Percentiles rank a stretch among this genome's conserved stretches.
These are phyloP conservation scores for Epichloe brachyelytri DNA, from an alignment of 2,329 filamentous ascomycete genomes.

Conservation along the genomic window DNA sequence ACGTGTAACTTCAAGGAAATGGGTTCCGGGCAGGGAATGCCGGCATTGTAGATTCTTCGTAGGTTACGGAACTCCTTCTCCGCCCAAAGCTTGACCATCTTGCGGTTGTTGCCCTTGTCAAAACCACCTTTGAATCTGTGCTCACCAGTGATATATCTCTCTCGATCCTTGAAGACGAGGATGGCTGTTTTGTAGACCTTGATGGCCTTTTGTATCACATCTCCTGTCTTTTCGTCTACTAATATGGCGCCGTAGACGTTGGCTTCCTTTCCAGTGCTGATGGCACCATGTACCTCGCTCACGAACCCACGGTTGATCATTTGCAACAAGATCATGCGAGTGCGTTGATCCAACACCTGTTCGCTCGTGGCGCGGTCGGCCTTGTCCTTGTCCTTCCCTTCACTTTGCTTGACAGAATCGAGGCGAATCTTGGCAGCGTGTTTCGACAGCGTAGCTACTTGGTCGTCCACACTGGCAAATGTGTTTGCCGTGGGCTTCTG, in stretches of 20 bases:
- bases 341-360: conserved; percentile 86
- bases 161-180: conserved; percentile 92
- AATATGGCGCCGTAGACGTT: conserved; percentile 91
- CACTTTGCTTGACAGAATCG: conserved; percentile 45
- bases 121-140: conserved; percentile 83
- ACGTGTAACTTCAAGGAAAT: conserved; percentile 86
- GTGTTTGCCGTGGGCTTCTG: conserved; percentile 75
- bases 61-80: conserved; percentile 97
- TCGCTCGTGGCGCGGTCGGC: conserved; percentile 87
- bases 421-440: conserved; percentile 80
- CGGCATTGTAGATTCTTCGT: conserved; percentile 67
- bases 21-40: conserved; percentile 83
- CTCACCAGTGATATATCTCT: conserved; percentile 91
- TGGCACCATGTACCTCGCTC: conserved; percentile 83
- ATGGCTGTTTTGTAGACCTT: conserved; percentile 99
- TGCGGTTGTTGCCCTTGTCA: conserved; percentile 86
- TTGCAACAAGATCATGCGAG: conserved; percentile 88
- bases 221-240: conserved; percentile 38
- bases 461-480: conserved; percentile 68
- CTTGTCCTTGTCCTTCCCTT: conserved; percentile 63
- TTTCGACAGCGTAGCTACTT: conserved; percentile 70
- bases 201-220: conserved; percentile 66
- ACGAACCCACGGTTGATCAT: conserved; percentile 89
- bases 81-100: conserved; percentile 98
- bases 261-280: conserved; percentile 95